These are phyloP conservation scores for Aspergillus unguis DNA, from an alignment of 2,329 filamentous ascomycete genomes.

Conservation along the genomic window DNA sequence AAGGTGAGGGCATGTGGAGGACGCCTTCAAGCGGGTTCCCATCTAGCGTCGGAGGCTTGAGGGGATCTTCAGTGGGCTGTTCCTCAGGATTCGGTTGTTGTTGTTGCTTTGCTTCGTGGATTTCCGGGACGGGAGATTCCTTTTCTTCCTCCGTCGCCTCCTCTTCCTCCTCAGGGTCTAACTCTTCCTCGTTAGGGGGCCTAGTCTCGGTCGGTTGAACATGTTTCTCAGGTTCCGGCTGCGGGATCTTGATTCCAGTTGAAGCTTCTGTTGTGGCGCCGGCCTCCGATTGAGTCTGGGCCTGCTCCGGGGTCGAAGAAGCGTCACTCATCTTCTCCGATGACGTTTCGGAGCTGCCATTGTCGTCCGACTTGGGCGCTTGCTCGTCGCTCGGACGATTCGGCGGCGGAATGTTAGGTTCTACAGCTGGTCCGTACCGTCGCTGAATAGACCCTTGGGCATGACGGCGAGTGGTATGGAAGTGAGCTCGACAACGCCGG, in stretches of 20 bases:
- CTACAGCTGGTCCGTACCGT: conserved; percentile 47
- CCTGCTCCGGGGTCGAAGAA: conserved; percentile 16
- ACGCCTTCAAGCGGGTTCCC: conserved; percentile 39
- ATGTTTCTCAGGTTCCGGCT: conserved; percentile 14
- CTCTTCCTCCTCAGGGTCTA: conserved; percentile 21
- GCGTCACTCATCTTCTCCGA: conserved; percentile 13
- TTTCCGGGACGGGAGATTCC: conserved; percentile 18
- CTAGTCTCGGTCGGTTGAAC: conserved; percentile 15
- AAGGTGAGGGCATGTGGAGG: conserved; percentile 41
- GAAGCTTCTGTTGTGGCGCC: neutral
- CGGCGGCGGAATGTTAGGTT: conserved; percentile 40
- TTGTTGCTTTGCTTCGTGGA: conserved; percentile 6
- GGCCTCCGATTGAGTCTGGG: conserved; percentile 9
- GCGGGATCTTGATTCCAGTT: conserved; percentile 10
- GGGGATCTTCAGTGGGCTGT: conserved; percentile 5
- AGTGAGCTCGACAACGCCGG: conserved; percentile 20
- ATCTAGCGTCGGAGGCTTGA: conserved; percentile 6
- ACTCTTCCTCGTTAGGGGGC: conserved; percentile 14
- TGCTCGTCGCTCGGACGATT: conserved; percentile 28
- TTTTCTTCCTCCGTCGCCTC: conserved; percentile 20
- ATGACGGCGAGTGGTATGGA: conserved; percentile 37
- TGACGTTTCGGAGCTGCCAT: neutral
- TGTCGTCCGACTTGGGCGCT: conserved; percentile 15
- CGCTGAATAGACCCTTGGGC: conserved; percentile 42
- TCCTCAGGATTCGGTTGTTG: conserved; percentile 10